Base-by-base conservation (phyloP, 2,329 filamentous ascomycete genomes). In the Phaeosphaeria sp. region DNA sequence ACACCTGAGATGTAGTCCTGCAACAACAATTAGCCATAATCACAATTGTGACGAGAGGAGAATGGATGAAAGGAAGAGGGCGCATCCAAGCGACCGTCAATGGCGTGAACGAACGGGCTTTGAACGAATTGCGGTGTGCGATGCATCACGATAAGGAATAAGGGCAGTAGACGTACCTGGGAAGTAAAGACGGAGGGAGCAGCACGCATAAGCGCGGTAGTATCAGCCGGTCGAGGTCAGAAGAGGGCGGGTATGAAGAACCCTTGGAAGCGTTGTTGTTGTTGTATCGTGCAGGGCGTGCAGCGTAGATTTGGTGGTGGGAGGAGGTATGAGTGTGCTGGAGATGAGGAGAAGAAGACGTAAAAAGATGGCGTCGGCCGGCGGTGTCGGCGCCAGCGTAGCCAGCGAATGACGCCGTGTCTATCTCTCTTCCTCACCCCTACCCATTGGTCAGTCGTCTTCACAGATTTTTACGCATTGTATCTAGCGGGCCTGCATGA, bases 1-100 rank as follows among this genome's bases (percentile, higher is more conserved):
- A 74, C 83, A 84, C 82, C 83, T 81, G 85, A 87, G 80, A 88
- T 87, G 79, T 88, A 88, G 81, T 88, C 85, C 86, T 84, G 67
- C 46, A 60, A 51, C 57, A 62, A 56, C 64, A 69, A 66, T 80
- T 73, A 79, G 78, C 72, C 66, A 69, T 62, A 53, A 46, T 67
- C 62, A 64, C 41, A 54, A n/a, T n/a, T n/a, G n/a, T n/a, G 30
- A 50, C 41, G 36, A 62, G 44, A 39, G n/a, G n/a, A 55, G 47
- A 52, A 33, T 43, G 9, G 30, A 47, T 46, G 36, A 18, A 50
- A 9, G 48, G 23, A 49, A 44, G 39, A 59, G 41, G 20, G 56
- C 43, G 54, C 55, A 58, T 52, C 23, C 20, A 25, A 57, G 59
- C 54, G 47, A 36, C 44, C 53, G 51, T 56, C 48, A 42, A 53